phyloP scores from a whole-genome alignment of 2,329 filamentous ascomycete species.

The Colletotrichum sp. region DNA sequence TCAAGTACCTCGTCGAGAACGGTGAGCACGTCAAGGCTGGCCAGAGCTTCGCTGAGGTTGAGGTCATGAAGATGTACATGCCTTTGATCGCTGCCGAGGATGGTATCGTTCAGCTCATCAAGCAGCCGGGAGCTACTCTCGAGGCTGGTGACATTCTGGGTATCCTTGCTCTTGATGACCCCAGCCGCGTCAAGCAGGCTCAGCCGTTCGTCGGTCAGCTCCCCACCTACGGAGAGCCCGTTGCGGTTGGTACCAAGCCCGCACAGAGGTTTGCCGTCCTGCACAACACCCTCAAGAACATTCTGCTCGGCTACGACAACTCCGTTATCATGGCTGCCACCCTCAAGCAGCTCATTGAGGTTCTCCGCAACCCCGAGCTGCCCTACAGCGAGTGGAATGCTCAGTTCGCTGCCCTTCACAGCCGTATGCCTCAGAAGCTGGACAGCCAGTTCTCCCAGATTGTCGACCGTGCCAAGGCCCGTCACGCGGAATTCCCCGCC shows the following conservation, averaged over 20 bases:
- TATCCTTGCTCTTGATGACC: constrained; percentile 94
- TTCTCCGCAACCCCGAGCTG: constrained; percentile 86
- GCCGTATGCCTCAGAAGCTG: constrained; percentile 94
- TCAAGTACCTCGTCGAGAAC: constrained; percentile 97
- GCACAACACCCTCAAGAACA: constrained; percentile 81
- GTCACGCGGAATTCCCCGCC: constrained; percentile 88
- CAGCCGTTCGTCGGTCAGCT: constrained; percentile 92
- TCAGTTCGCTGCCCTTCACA: constrained; percentile 95
- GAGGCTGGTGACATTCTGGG: constrained; percentile 99
- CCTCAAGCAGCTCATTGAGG: constrained; percentile 86
- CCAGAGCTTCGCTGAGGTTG: constrained; percentile 93
- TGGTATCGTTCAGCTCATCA: constrained; percentile 96
- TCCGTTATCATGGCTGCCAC: constrained; percentile 92
- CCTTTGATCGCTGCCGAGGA: constrained; percentile 93
- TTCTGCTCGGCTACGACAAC: constrained; percentile 94
- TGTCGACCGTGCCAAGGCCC: constrained; percentile 80
- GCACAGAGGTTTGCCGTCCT: constrained; percentile 85
- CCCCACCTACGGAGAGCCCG: constrained; percentile 83
- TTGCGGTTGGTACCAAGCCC: constrained; percentile 89
- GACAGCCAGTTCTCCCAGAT: constrained; percentile 83
- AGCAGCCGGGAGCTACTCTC: constrained; percentile 97
- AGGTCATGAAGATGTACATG: constrained; percentile 99
- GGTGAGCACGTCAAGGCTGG: constrained; percentile 91
- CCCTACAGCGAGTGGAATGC: constrained; percentile 97
- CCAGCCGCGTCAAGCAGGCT: constrained; percentile 94